Evolutionary conservation across 768 basidiomycete species (phyloP).

Genomic region (Hemileccinum rubropunctum): DNA sequence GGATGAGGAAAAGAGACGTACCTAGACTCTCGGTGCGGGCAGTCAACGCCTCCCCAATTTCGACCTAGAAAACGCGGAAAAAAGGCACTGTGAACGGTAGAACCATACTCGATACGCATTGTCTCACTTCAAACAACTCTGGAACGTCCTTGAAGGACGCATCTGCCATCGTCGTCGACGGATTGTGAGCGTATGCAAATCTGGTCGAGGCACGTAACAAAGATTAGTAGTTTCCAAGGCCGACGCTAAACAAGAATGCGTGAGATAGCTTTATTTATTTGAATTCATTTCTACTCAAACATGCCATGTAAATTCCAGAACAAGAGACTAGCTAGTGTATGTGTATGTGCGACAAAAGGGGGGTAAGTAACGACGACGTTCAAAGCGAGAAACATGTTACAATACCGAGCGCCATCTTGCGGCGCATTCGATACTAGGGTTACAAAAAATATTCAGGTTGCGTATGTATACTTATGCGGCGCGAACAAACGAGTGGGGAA

Average conservation of each 20-base stretch:
- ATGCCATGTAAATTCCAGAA: slow-evolving; percentile 17
- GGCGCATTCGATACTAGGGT: slow-evolving; percentile 5
- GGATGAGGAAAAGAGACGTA: slow-evolving; percentile 44
- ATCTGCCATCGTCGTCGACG: slow-evolving; percentile 49
- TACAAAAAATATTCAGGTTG: slow-evolving; percentile 12
- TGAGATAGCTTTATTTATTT: slow-evolving; percentile 5
- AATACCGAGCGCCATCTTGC: slow-evolving; percentile 2
- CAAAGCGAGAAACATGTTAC: not conserved
- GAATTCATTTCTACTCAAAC: slow-evolving; percentile 3
- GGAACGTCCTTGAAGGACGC: slow-evolving; percentile 90
- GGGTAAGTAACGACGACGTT: slow-evolving; percentile 10
- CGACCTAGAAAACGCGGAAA: slow-evolving; percentile 50
- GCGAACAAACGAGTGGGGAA: slow-evolving; percentile 18
- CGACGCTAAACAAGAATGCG: slow-evolving; percentile 28
- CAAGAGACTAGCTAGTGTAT: slow-evolving; percentile 12
- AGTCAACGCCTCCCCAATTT: slow-evolving; percentile 84
- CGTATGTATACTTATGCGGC: slow-evolving; percentile 2
- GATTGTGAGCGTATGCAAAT: not conserved
- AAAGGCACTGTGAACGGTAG: slow-evolving; percentile 8
- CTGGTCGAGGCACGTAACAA: too few species aligned
- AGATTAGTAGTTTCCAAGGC: slow-evolving; percentile 15
- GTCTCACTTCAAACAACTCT: slow-evolving; percentile 88
- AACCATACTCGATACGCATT: not conserved
- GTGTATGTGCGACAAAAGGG: not conserved
- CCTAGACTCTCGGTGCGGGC: slow-evolving; percentile 91